These are phyloP conservation scores for Kodamaea restingae DNA, from an alignment of 805 yeast genomes.

Conservation along the genomic window DNA sequence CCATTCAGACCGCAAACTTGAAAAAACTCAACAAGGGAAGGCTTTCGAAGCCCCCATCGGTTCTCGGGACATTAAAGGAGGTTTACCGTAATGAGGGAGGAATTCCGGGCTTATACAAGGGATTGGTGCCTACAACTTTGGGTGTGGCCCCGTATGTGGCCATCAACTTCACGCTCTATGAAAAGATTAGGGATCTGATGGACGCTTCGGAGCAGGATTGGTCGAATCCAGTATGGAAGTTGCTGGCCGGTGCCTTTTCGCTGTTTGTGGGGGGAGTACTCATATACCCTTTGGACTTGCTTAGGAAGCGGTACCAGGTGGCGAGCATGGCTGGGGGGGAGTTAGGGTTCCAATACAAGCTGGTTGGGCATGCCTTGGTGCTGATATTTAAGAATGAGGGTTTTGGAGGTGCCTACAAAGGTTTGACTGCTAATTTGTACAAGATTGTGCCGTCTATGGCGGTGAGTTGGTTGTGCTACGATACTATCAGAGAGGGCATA, in stretches of 20 bases:
- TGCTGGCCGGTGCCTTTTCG: conserved; percentile 76
- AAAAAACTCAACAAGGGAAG: conserved; percentile 46
- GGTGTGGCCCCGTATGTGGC: conserved; percentile 98
- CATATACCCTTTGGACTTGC: conserved; percentile 87
- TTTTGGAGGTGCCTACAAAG: conserved; percentile 63
- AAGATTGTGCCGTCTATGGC: conserved; percentile 96
- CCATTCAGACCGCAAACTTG: conserved; percentile 77
- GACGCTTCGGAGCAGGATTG: conserved; percentile 30
- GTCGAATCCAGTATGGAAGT: conserved; percentile 50
- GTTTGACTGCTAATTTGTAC: conserved; percentile 74
- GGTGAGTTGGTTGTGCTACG: conserved; percentile 86
- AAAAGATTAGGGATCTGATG: conserved; percentile 62
- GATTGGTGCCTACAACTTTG: conserved; percentile 82
- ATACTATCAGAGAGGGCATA: conserved; percentile 52
- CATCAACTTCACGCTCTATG: conserved; percentile 86
- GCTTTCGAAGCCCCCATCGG: conserved; percentile 63
- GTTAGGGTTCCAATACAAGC: conserved; percentile 77
- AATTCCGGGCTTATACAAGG: conserved; percentile 69
- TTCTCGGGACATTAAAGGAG: conserved; percentile 48
- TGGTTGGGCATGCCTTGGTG: conserved; percentile 68
- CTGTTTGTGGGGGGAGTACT: conserved; percentile 89
- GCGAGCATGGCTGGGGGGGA: conserved; percentile 73
- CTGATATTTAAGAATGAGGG: conserved; percentile 76
- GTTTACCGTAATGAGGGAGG: conserved; percentile 84
- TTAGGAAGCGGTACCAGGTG: conserved; percentile 88